These are phyloP conservation scores for Aspergillus candidus DNA, from an alignment of 2,329 filamentous ascomycete genomes.

Conservation along the genomic window DNA sequence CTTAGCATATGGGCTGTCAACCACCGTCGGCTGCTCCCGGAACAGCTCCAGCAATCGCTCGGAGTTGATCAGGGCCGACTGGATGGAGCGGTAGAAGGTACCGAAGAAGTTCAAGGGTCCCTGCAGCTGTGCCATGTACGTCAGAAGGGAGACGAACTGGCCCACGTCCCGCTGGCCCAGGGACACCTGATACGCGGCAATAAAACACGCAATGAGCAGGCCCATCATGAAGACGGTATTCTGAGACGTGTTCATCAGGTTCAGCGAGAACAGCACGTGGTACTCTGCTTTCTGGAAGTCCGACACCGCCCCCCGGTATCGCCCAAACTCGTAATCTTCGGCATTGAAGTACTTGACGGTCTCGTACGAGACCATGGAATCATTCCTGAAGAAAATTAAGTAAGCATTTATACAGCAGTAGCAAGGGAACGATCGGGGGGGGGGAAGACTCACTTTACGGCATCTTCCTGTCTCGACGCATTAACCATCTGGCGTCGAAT, in stretches of 20 bases:
- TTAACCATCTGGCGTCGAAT: slow-evolving; percentile 93
- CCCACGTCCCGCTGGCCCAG: slow-evolving; percentile 60
- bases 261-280: slow-evolving; percentile 68
- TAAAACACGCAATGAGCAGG: slow-evolving; percentile 63
- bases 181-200: slow-evolving; percentile 71
- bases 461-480: slow-evolving; percentile 88
- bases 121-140: slow-evolving; percentile 74
- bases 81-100: slow-evolving; percentile 91
- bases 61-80: slow-evolving; percentile 94
- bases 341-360: slow-evolving; percentile 89
- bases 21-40: slow-evolving; percentile 88
- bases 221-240: slow-evolving; percentile 74
- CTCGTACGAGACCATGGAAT: slow-evolving; percentile 98
- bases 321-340: slow-evolving; percentile 68
- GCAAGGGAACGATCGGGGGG: not conserved
- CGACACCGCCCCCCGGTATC: slow-evolving; percentile 64
- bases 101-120: slow-evolving; percentile 82
- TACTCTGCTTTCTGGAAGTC: slow-evolving; percentile 70
- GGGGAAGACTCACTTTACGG: slow-evolving; percentile 63
- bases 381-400: slow-evolving; percentile 55
- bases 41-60: slow-evolving; percentile 93
- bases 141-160: slow-evolving; percentile 66
- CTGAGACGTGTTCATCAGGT: slow-evolving; percentile 74
- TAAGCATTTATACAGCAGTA: not conserved
- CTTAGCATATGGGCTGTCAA: slow-evolving; percentile 64